phyloP scores from a whole-genome alignment of 805 yeast species.

The Lachancea quebecensis region DNA sequence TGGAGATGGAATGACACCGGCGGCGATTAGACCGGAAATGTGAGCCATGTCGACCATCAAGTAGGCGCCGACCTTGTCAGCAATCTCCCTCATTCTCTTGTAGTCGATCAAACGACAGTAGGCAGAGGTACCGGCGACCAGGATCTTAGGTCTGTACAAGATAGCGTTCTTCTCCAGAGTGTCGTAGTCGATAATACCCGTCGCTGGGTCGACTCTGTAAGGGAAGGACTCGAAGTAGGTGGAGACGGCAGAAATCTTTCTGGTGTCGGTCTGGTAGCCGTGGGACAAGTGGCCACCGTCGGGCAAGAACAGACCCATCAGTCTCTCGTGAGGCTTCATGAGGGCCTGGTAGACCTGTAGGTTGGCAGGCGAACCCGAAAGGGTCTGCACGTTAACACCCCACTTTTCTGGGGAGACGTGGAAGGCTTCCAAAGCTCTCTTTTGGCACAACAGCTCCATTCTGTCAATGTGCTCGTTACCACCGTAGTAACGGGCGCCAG shows the following conservation, averaged over 20 bases:
- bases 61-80: constrained; percentile 96
- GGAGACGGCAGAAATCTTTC: constrained; percentile 92
- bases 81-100: constrained; percentile 92
- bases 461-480: constrained; percentile 96
- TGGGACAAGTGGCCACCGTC: constrained; percentile 99
- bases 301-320: constrained; percentile 97
- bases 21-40: constrained; percentile 91
- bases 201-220: constrained; percentile 83
- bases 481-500: constrained; percentile 98
- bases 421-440: constrained; percentile 91
- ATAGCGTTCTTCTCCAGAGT: constrained; percentile 85
- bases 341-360: constrained; percentile 93
- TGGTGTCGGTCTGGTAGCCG: constrained; percentile 92
- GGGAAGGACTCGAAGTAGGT: constrained; percentile 99
- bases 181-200: constrained; percentile 95
- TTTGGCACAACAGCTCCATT: constrained; percentile 86
- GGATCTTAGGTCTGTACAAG: constrained; percentile 89
- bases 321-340: constrained; percentile 90
- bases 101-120: constrained; percentile 95
- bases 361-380: constrained; percentile 97
- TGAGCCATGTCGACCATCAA: constrained; percentile 98
- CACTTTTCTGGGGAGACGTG: constrained; percentile 70
- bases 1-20: constrained; percentile 93
- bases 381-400: constrained; percentile 97
- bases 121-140: constrained; percentile 98